Base-by-base conservation (phyloP, 306 rosid species). In the Coriaria nepalensis region DNA sequence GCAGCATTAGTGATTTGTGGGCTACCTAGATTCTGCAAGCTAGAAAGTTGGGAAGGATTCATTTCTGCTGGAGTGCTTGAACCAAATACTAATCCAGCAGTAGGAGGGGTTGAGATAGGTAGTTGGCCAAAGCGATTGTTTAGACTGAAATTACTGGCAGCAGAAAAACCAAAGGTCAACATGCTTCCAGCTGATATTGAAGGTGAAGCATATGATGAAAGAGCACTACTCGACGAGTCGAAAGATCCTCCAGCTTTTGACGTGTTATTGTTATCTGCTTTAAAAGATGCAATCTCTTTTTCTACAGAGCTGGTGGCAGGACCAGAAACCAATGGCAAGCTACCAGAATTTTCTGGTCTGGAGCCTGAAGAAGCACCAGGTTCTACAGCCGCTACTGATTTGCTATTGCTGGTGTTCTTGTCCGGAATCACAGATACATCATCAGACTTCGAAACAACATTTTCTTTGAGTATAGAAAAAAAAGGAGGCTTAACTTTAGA, bases 61-160 rank as follows among this genome's bases (percentile, higher is more conserved):
- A 50, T 45, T 36, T 40, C 71, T 2, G 55, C n/a, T 4, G 69
- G 71, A 55, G 76, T 7, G 6, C 73, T 20, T 48, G 83, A 61
- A 49, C 81, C 93, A 50, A 90, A 85, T 47, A 37, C 52, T 72
- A 71, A 84, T 50, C 67, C 64, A n/a, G 90, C 43, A 40, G 74
- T 74, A 43, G 62, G 72, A 36, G 78, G 68, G 8, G 66, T 63
- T 10, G 71, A 50, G 13, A 63, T 9, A 4, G 71, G 64, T 37
- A 59, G 83, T 60, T 78, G 94, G 33, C 70, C 69, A 36, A 85
- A 59, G 29, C 84, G 87, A 43, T 62, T 77, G 49, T 47, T 82
- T 35, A 67, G 67, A 62, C 47, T 61, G 42, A 69, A 68, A 70
- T 56, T 73, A 47, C 36, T 52, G 37, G 68, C 61, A 34, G 68